Conservation (phyloP, 2,329 filamentous ascomycete genomes). For the Cercospora citrullina region DNA sequence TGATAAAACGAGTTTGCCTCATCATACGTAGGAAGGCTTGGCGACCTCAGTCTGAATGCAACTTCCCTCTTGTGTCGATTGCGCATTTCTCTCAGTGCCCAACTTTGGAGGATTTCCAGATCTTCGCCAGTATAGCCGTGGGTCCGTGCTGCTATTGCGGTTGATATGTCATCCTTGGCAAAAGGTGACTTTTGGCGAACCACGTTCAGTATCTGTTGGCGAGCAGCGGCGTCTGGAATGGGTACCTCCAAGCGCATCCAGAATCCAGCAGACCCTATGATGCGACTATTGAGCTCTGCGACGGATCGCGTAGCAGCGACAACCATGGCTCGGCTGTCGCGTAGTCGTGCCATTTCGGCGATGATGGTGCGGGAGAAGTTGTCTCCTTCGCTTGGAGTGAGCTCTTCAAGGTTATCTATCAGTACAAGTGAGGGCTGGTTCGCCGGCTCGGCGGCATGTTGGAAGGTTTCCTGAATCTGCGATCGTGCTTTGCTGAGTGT, state of each 20-base stretch:
- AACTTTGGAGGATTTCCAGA: slow-evolving; percentile 63
- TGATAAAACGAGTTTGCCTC: slow-evolving; percentile 3
- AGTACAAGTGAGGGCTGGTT: slow-evolving; percentile 75
- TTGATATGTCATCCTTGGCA: slow-evolving; percentile 53
- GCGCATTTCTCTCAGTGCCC: slow-evolving; percentile 37
- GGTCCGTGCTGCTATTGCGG: slow-evolving; percentile 68
- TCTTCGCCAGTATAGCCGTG: slow-evolving; percentile 86
- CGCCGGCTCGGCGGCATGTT: slow-evolving; percentile 58
- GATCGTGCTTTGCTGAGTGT: slow-evolving; percentile 46
- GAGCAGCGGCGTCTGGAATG: slow-evolving; percentile 69
- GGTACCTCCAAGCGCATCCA: slow-evolving; percentile 69
- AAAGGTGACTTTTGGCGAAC: slow-evolving; percentile 54
- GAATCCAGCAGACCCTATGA: slow-evolving; percentile 68
- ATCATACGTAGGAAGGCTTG: slow-evolving; percentile 22
- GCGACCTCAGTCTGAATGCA: slow-evolving; percentile 5
- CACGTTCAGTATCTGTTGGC: slow-evolving; percentile 71
- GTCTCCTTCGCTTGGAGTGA: slow-evolving; percentile 61
- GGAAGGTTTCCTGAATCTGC: slow-evolving; percentile 67
- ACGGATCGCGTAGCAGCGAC: slow-evolving; percentile 73
- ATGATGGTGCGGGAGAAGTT: slow-evolving; percentile 45
- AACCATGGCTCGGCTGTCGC: slow-evolving; percentile 64
- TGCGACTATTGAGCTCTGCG: slow-evolving; percentile 67
- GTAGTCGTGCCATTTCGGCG: slow-evolving; percentile 58
- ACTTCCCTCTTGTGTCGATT: slow-evolving; percentile 23
- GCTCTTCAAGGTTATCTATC: slow-evolving; percentile 73